These are phyloP conservation scores for Kurtzmaniella quercitrusa DNA, from an alignment of 1,139 yeast species.

Conservation along the genomic window DNA sequence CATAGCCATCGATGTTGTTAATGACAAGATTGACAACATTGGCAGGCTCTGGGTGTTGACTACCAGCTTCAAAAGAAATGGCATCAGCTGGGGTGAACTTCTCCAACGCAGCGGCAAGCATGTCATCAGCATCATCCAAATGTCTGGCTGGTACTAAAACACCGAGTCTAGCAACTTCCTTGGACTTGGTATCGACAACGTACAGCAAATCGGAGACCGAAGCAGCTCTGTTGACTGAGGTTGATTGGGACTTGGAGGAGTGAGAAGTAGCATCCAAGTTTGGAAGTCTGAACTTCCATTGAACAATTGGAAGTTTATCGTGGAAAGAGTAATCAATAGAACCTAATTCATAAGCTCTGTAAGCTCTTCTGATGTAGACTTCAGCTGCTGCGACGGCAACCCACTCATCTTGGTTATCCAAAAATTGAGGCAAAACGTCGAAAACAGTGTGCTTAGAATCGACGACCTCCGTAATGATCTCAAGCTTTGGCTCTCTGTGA, in stretches of 20 bases:
- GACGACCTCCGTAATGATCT: slow-evolving; percentile 81
- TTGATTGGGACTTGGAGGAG: slow-evolving; percentile 27
- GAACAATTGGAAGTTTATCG: slow-evolving; percentile 63
- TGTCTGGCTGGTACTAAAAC: slow-evolving; percentile 78
- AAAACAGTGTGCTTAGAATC: slow-evolving; percentile 95
- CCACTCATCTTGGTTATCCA: slow-evolving; percentile 78
- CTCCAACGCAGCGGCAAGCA: slow-evolving; percentile 72
- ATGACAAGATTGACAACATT: slow-evolving; percentile 83
- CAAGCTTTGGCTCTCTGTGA: slow-evolving; percentile 80
- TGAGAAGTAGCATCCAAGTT: slow-evolving; percentile 63
- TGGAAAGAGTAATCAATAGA: slow-evolving; percentile 63
- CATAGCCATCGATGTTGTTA: slow-evolving; percentile 69
- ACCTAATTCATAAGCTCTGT: slow-evolving; percentile 90
- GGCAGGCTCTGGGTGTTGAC: slow-evolving; percentile 40
- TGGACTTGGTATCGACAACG: slow-evolving; percentile 63
- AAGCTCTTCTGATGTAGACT: slow-evolving; percentile 93
- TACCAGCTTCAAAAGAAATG: slow-evolving; percentile 34
- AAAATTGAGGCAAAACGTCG: slow-evolving; percentile 90
- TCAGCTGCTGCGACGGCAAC: slow-evolving; percentile 96
- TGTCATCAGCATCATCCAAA: slow-evolving; percentile 86
- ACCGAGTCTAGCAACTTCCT: slow-evolving; percentile 71
- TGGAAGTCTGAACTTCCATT: slow-evolving; percentile 91
- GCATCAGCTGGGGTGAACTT: slow-evolving; percentile 51
- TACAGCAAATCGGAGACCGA: slow-evolving; percentile 90
- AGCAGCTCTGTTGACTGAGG: slow-evolving; percentile 71